These are phyloP conservation scores for Metschnikowia anglica DNA, from an alignment of 805 yeast species.

Conservation along the genomic window DNA sequence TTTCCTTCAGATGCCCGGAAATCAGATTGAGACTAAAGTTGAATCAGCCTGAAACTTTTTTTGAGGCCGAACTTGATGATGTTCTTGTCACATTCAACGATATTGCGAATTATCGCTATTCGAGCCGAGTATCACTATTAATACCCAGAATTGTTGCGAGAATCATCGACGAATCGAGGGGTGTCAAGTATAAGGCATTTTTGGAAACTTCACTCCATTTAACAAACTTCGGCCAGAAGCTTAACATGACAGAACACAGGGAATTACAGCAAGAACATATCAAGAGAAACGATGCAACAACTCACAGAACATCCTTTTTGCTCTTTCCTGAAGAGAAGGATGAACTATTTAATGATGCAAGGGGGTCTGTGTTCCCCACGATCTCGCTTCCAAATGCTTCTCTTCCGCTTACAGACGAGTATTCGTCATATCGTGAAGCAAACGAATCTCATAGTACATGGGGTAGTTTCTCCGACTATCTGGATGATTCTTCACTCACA, in stretches of 20 bases:
- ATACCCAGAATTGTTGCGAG: constrained; percentile 47
- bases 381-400: constrained; percentile 63
- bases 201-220: constrained; percentile 58
- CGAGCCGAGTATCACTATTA: constrained; percentile 49
- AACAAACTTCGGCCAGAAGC: constrained; percentile 59
- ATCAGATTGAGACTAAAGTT: constrained; percentile 44
- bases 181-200: constrained; percentile 31
- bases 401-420: constrained; percentile 51
- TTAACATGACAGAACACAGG: constrained; percentile 46
- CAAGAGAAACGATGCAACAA: constrained; percentile 74
- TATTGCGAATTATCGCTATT: constrained; percentile 64
- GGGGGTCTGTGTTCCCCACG: constrained; percentile 57
- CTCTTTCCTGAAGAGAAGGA: constrained; percentile 52
- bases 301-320: constrained; percentile 74
- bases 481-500: constrained; percentile 12
- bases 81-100: constrained; percentile 57
- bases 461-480: constrained; percentile 13
- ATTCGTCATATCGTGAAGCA: background rate
- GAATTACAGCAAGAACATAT: constrained; percentile 64
- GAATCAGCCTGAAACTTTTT: constrained; percentile 19
- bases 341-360: constrained; percentile 45
- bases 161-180: constrained; percentile 23
- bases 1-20: constrained; percentile 54
- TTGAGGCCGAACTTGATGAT: constrained; percentile 22
- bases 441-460: constrained; percentile 3